Evolutionary conservation across 164 flowering plant genomes (phyloP), one percentile per base, ranked within the genome.

Genomic region (Tinospora cordifolia): DNA sequence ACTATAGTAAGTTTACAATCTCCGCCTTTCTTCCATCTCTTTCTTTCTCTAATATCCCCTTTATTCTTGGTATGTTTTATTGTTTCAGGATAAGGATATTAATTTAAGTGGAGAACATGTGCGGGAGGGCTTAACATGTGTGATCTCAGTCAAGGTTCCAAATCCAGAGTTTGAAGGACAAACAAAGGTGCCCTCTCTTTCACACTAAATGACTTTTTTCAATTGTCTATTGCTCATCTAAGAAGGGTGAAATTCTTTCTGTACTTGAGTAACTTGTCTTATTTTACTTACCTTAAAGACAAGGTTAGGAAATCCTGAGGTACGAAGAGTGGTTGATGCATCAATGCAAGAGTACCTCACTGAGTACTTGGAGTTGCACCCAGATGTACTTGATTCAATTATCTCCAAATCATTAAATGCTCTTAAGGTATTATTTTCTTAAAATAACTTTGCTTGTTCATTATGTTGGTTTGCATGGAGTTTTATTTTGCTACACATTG

Each of bases 151-250:
- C 69, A 95, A 90, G 80, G 96, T 95, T 79, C 87, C 96, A 39
- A 91, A 90, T 76, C 99, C 99, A 11, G 99, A 95, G 77, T 95
- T 95, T 81, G 99, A 95, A 87, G 98, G 99, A 62, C 99, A 95
- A 75, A 95, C 98, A 67, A 95, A 95, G 97, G 99, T 92, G 76
- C 49, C 63, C 19, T 17, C 51, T 73, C 5, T 40, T 71, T 62
- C 51, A 13, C 51, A 15, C 26, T 15, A 44, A 15, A 44, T 67
- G 39, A 12, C 17, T 34, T 40, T 71, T 40, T 71, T 71, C 27
- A n/a, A 59, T 49, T 22, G 36, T 30, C 36, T 30, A 30, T 30
- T 30, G 36, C 36, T 30, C 36, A 30, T 47, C 46, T 21, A 22
- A 26, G 66, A 63, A 25, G 26, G 44, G 38, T 2, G 8, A n/a